Conservation (phyloP, 371 early-diverging fungal genomes). For the Paramicrosporidium saccamoebae region DNA sequence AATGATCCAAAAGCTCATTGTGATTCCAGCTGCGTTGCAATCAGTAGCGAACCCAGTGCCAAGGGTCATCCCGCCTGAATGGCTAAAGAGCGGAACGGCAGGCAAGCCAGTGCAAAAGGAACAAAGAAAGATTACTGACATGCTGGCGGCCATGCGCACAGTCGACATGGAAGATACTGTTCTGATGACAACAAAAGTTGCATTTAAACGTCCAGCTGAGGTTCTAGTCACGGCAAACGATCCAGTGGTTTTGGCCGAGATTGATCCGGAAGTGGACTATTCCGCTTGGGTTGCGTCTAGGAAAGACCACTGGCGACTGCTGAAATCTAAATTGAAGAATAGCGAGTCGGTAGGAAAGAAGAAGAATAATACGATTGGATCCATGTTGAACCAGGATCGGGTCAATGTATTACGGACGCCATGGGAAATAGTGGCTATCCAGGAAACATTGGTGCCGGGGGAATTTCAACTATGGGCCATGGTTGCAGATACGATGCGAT, state of each 20-base stretch:
- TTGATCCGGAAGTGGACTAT: constrained; percentile 18
- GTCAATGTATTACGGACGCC: constrained; percentile 8
- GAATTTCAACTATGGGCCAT: constrained; percentile 49
- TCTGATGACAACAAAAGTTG: constrained; percentile 2
- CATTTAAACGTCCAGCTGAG: constrained; percentile 3
- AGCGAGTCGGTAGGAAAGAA: too few species aligned
- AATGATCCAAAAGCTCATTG: constrained; percentile 86
- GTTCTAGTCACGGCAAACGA: constrained; percentile 2
- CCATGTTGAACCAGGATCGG: too few species aligned
- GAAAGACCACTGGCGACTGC: too few species aligned
- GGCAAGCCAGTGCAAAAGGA: constrained; percentile 28
- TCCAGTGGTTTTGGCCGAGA: constrained; percentile 11
- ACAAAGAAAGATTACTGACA: constrained; percentile 55
- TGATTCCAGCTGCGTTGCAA: constrained; percentile 96
- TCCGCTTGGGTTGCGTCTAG: too few species aligned
- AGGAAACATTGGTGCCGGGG: constrained; percentile 42
- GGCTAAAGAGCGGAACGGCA: constrained; percentile 48
- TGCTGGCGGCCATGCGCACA: too few species aligned
- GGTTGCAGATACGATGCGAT: constrained; percentile 22
- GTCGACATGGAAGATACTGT: constrained; percentile 23
- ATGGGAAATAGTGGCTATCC: constrained; percentile 59
- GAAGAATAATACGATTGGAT: too few species aligned
- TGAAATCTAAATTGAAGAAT: too few species aligned
- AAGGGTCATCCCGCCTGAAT: constrained; percentile 70
- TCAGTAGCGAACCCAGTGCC: constrained; percentile 71